These are phyloP conservation scores for Aspergillus ellipticus DNA, from an alignment of 495 filamentous ascomycete species.

Conservation along the genomic window DNA sequence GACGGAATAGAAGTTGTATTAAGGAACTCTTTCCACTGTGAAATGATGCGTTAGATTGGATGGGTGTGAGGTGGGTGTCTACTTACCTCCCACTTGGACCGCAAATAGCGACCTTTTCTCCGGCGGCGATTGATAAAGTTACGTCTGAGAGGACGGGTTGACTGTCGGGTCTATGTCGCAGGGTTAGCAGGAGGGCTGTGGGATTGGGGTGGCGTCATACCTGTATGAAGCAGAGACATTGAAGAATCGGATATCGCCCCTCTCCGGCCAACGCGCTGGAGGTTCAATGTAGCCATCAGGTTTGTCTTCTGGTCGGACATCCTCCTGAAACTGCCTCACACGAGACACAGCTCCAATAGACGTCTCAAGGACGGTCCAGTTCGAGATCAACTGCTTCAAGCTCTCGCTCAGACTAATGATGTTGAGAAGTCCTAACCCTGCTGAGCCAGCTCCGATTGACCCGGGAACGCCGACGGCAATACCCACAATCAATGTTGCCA, in stretches of 20 bases:
- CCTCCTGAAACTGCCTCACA: background rate
- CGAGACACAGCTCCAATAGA: background rate
- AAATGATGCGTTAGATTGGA: too few species aligned
- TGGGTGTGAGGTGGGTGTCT: too few species aligned
- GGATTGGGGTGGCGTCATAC: background rate
- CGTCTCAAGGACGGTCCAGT: background rate
- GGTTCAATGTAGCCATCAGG: background rate
- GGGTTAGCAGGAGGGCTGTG: background rate
- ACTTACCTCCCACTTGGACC: background rate
- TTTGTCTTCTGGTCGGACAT: background rate
- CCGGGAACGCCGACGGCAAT: background rate
- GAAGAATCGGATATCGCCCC: background rate
- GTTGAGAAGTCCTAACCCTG: background rate
- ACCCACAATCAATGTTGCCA: background rate
- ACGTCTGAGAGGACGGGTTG: background rate
- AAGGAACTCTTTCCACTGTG: slow-evolving; percentile 32
- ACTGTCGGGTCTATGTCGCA: background rate
- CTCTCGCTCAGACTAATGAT: background rate
- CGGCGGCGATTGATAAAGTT: background rate
- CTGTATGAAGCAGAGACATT: background rate
- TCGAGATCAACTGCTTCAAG: background rate
- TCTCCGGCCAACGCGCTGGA: background rate
- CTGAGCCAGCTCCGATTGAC: background rate
- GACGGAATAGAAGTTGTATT: slow-evolving; percentile 23
- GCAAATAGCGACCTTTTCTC: background rate